These are phyloP conservation scores for Pestalotiopsis fici DNA, from an alignment of 2,329 filamentous ascomycete genomes.

Conservation along the genomic window DNA sequence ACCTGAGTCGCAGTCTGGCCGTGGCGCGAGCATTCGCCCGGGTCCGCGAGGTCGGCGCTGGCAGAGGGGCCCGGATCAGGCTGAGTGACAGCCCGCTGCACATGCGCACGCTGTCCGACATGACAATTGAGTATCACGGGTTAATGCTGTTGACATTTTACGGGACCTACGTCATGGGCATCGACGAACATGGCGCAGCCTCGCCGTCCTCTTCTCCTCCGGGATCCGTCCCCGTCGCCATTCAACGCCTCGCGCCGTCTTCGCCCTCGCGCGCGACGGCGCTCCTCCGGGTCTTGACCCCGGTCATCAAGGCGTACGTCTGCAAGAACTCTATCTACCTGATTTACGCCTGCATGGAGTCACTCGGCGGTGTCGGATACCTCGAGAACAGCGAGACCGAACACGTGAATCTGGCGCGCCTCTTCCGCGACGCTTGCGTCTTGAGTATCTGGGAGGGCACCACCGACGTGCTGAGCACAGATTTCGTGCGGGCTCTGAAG, in stretches of 20 bases:
- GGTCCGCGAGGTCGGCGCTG: conserved; percentile 42
- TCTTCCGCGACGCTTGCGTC: conserved; percentile 66
- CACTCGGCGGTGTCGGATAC: conserved; percentile 67
- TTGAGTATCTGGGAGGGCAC: conserved; percentile 69
- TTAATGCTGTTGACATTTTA: conserved; percentile 24
- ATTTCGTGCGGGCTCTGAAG: conserved; percentile 48
- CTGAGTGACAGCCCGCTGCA: conserved; percentile 45
- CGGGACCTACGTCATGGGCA: conserved; percentile 42
- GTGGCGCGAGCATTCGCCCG: conserved; percentile 49
- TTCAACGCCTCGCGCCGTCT: conserved; percentile 11
- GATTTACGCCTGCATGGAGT: conserved; percentile 62
- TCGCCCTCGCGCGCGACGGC: conserved; percentile 11
- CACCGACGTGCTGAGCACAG: conserved; percentile 66
- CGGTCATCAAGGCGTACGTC: conserved; percentile 60
- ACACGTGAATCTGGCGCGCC: conserved; percentile 64
- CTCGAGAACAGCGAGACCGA: conserved; percentile 62
- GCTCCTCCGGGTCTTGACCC: conserved; percentile 59
- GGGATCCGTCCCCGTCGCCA: not conserved
- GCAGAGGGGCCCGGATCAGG: conserved; percentile 27
- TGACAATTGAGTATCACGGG: conserved; percentile 45
- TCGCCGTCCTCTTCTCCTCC: not conserved
- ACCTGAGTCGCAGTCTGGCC: conserved; percentile 45
- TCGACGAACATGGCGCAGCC: conserved; percentile 22
- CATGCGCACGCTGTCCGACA: conserved; percentile 44
- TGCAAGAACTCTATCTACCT: conserved; percentile 51